Evolutionary conservation across 257 asterid genomes (phyloP).

Genomic region (Solanum commersonii): DNA sequence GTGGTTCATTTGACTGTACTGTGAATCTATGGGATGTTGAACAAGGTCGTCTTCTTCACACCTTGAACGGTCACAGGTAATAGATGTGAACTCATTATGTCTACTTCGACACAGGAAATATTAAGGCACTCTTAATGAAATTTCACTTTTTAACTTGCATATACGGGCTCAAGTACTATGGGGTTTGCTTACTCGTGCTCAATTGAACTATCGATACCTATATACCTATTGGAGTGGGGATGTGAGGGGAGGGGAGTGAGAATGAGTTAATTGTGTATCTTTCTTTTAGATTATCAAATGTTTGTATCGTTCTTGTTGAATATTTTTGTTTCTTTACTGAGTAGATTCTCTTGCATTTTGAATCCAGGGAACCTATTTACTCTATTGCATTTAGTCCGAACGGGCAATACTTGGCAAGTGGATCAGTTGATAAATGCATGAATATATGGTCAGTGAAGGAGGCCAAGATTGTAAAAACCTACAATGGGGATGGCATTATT

Average conservation of each 20-base stretch:
- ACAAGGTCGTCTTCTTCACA: conserved; percentile 52
- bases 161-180: not conserved
- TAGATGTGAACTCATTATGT: not conserved
- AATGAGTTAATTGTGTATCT: not conserved
- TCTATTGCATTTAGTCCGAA: conserved; percentile 91
- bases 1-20: conserved; percentile 93
- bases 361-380: conserved; percentile 77
- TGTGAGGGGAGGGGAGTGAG: not conserved
- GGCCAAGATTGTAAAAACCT: conserved; percentile 71
- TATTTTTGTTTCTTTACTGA: not conserved
- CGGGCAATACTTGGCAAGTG: conserved; percentile 83
- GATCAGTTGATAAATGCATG: conserved; percentile 83
- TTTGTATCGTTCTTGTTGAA: not conserved
- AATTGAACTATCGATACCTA: not conserved
- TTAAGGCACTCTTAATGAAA: not conserved
- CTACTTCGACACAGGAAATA: not conserved
- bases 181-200: not conserved
- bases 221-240: not conserved
- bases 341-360: not conserved
- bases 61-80: conserved; percentile 83
- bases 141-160: not conserved
- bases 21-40: conserved; percentile 88
- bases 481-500: conserved; percentile 73
- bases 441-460: conserved; percentile 96
- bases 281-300: not conserved